phyloP scores from a whole-genome alignment of 163 green algal genomes.

The Chloroidium sp. region DNA sequence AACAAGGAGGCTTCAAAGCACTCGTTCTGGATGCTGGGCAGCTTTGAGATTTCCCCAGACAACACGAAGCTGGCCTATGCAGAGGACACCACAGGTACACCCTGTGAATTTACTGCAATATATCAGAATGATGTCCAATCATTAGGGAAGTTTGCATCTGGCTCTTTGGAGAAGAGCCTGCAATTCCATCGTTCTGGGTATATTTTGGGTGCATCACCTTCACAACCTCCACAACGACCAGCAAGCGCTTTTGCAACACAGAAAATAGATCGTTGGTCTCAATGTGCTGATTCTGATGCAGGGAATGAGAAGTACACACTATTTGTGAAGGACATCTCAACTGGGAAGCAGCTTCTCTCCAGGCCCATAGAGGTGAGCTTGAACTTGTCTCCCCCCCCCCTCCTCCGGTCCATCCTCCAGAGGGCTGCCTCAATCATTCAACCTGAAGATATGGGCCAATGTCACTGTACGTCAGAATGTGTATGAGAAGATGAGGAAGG shows the following conservation, averaged over 20 bases:
- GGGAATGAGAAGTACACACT: slow-evolving; percentile 78
- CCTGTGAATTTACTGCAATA: slow-evolving; percentile 76
- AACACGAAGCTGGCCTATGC: slow-evolving; percentile 60
- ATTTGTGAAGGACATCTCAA: slow-evolving; percentile 66
- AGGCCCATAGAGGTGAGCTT: slow-evolving; percentile 39
- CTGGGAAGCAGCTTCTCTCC: slow-evolving; percentile 43
- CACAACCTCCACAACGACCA: too few relatives aligned
- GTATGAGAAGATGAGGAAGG: too few relatives aligned
- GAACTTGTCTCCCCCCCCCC: too few relatives aligned
- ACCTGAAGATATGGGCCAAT: too few relatives aligned
- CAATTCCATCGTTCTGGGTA: too few relatives aligned
- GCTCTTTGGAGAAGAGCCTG: slow-evolving; percentile 38
- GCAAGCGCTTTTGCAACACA: too few relatives aligned
- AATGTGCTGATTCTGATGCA: background rate
- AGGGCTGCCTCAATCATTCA: too few relatives aligned
- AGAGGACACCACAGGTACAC: slow-evolving; percentile 61
- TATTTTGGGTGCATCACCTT: too few relatives aligned
- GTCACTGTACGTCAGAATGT: too few relatives aligned
- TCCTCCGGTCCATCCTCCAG: too few relatives aligned
- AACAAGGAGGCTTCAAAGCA: slow-evolving; percentile 53
- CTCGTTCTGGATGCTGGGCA: slow-evolving; percentile 70
- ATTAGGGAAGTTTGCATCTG: slow-evolving; percentile 39
- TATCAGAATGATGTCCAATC: slow-evolving; percentile 65
- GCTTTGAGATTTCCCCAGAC: slow-evolving; percentile 35
- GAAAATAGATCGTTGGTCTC: too few relatives aligned